These are phyloP conservation scores for Penicillium sumatraense DNA, from an alignment of 2,329 filamentous ascomycete species.

Conservation along the genomic window DNA sequence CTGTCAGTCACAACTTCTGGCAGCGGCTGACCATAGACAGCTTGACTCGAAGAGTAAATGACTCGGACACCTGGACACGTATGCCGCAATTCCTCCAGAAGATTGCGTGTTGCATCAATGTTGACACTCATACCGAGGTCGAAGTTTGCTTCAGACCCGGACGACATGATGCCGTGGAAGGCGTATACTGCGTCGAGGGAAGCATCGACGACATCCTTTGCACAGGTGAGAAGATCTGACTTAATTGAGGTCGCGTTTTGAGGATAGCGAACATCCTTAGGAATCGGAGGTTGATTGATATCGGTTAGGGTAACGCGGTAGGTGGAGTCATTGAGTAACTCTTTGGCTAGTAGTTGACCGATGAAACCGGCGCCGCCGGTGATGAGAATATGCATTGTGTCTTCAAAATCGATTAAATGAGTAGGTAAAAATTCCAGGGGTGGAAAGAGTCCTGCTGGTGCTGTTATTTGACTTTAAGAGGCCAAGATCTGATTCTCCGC, in stretches of 20 bases:
- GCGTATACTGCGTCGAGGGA: conserved; percentile 61
- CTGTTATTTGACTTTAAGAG: conserved; percentile 15
- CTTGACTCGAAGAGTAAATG: conserved; percentile 66
- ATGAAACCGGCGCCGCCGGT: conserved; percentile 69
- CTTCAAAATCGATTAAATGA: neutral
- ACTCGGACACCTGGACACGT: conserved; percentile 60
- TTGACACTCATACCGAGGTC: conserved; percentile 65
- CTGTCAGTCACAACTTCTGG: conserved; percentile 57
- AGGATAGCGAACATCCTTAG: conserved; percentile 53
- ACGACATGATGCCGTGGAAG: conserved; percentile 71
- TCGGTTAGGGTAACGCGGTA: conserved; percentile 62
- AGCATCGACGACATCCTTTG: conserved; percentile 42
- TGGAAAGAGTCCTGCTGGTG: neutral
- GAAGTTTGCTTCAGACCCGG: conserved; percentile 65
- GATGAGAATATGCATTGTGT: conserved; percentile 59
- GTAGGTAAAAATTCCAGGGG: neutral
- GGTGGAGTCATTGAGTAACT: conserved; percentile 56
- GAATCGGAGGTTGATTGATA: conserved; percentile 58
- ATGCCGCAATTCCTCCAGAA: conserved; percentile 58
- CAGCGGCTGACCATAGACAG: conserved; percentile 65
- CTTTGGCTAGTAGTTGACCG: conserved; percentile 63
- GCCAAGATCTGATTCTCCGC: conserved; percentile 28
- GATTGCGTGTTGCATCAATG: conserved; percentile 60
- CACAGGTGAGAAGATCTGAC: conserved; percentile 58
- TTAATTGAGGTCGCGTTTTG: conserved; percentile 56